Percentiles rank a stretch among this genome's conserved stretches.
Conservation (phyloP, 306 rosid species). For the Gastrolobium bilobum region DNA sequence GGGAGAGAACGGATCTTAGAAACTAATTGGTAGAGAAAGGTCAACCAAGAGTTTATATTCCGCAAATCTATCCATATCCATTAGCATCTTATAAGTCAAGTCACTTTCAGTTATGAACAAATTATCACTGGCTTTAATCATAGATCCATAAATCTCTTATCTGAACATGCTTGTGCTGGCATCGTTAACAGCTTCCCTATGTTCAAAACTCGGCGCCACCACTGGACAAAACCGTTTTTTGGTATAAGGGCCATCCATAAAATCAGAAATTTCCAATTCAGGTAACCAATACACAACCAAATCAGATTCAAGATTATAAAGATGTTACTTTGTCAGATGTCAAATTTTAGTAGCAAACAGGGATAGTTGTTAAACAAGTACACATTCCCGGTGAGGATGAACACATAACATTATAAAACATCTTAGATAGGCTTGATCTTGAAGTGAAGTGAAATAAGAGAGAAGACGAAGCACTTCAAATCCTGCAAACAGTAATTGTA, state of each 20-base stretch:
- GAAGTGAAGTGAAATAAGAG: constrained; percentile 95
- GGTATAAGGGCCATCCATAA: constrained; percentile 23
- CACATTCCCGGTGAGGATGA: constrained; percentile 34
- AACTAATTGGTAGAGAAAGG: constrained; percentile 34
- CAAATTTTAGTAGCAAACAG: constrained; percentile 31
- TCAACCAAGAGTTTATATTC: constrained; percentile 38
- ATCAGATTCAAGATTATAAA: constrained; percentile 12
- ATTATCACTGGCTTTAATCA: not conserved
- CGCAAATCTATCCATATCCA: constrained; percentile 26
- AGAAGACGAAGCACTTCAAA: constrained; percentile 95
- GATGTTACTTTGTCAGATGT: constrained; percentile 12
- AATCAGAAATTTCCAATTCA: constrained; percentile 30
- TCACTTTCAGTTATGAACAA: constrained; percentile 25
- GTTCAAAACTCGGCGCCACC: constrained; percentile 30
- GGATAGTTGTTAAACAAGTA: constrained; percentile 16
- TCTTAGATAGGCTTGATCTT: constrained; percentile 92
- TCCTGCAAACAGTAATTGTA: constrained; percentile 67
- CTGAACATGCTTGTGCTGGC: constrained; percentile 32
- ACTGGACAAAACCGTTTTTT: constrained; percentile 9
- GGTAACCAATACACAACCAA: constrained; percentile 28
- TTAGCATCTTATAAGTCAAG: constrained; percentile 37
- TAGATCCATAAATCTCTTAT: constrained; percentile 42
- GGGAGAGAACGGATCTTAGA: constrained; percentile 26
- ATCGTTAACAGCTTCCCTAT: constrained; percentile 45
- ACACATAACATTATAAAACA: constrained; percentile 31